phyloP scores from a whole-genome alignment of 805 yeast species.

The Yamadazyma olivae region DNA sequence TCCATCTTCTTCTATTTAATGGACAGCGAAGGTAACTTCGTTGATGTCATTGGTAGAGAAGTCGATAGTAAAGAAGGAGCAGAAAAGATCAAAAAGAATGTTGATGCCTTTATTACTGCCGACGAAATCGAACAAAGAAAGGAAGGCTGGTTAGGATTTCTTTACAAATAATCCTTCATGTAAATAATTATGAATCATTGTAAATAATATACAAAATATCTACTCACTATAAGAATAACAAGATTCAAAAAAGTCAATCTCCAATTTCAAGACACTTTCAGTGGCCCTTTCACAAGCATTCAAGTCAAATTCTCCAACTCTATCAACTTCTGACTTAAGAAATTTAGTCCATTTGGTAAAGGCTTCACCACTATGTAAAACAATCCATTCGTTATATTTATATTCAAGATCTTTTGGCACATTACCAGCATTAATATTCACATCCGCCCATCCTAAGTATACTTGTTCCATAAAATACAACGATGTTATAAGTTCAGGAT shows the following conservation, averaged over 20 bases:
- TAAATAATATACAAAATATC: not conserved
- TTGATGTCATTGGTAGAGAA: slow-evolving; percentile 92
- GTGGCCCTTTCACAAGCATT: slow-evolving; percentile 22
- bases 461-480: slow-evolving; percentile 48
- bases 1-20: slow-evolving; percentile 94
- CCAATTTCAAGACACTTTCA: slow-evolving; percentile 34
- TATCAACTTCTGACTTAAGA: slow-evolving; percentile 40
- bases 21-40: slow-evolving; percentile 98
- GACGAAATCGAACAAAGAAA: slow-evolving; percentile 66
- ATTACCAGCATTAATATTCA: slow-evolving; percentile 16
- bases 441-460: slow-evolving; percentile 51
- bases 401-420: slow-evolving; percentile 32
- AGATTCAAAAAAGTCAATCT: slow-evolving; percentile 44
- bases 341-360: slow-evolving; percentile 50
- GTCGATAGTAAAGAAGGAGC: slow-evolving; percentile 77
- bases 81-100: slow-evolving; percentile 69
- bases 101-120: slow-evolving; percentile 71
- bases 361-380: slow-evolving; percentile 47
- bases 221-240: slow-evolving; percentile 31
- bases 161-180: slow-evolving; percentile 38
- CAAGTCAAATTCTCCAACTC: slow-evolving; percentile 21
- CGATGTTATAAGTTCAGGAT: slow-evolving; percentile 42
- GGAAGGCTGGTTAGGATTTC: slow-evolving; percentile 56
- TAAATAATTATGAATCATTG: slow-evolving; percentile 1
- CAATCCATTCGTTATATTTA: slow-evolving; percentile 51